These are phyloP conservation scores for Zasmidium cellare DNA, from an alignment of 2,329 filamentous ascomycete genomes.

Conservation along the genomic window DNA sequence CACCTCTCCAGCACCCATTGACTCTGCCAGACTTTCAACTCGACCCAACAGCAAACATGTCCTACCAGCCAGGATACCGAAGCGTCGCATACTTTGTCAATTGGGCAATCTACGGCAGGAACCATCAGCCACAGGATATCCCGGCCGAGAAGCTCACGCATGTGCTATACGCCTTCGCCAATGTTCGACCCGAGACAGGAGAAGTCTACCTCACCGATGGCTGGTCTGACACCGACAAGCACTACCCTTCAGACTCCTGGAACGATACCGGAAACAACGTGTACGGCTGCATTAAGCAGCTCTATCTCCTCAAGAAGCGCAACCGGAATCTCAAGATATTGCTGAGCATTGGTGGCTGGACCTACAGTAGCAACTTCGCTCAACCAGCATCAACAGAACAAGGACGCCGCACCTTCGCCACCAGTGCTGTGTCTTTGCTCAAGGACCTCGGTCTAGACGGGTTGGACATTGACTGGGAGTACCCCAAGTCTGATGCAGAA, in stretches of 20 bases:
- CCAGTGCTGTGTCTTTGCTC: slow-evolving; percentile 71
- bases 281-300: slow-evolving; percentile 76
- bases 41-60: slow-evolving; percentile 11
- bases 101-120: slow-evolving; percentile 46
- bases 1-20: background rate
- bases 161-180: slow-evolving; percentile 87
- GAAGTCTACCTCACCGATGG: slow-evolving; percentile 73
- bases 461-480: slow-evolving; percentile 53
- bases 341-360: slow-evolving; percentile 82
- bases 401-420: slow-evolving; percentile 66
- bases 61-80: slow-evolving; percentile 29
- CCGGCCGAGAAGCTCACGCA: slow-evolving; percentile 81
- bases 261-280: slow-evolving; percentile 66
- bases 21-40: background rate
- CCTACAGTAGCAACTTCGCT: slow-evolving; percentile 75
- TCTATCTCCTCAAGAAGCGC: slow-evolving; percentile 72
- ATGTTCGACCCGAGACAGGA: slow-evolving; percentile 74
- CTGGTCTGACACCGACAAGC: slow-evolving; percentile 69
- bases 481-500: slow-evolving; percentile 43
- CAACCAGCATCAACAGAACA: slow-evolving; percentile 63
- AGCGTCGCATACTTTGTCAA: slow-evolving; percentile 37
- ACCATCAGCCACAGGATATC: slow-evolving; percentile 82
- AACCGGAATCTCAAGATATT: slow-evolving; percentile 77
- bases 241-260: slow-evolving; percentile 68
- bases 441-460: slow-evolving; percentile 73